A percentile compares a stretch with the other conserved stretches of the same genome.
These are phyloP conservation scores for Prunus persica DNA, from an alignment of 306 rosid species.

Conservation along the genomic window DNA sequence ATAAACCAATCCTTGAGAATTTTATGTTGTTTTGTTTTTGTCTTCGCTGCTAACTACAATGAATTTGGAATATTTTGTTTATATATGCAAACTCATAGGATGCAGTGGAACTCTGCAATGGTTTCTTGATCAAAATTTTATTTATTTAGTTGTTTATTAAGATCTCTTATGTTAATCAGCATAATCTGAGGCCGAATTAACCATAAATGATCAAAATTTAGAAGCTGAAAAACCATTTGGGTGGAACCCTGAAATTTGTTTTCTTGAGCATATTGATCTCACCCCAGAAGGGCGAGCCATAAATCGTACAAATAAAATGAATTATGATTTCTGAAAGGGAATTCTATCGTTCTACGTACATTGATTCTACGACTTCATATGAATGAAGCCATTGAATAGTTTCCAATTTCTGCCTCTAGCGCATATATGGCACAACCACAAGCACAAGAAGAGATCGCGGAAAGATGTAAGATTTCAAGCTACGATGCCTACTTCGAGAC, in stretches of 20 bases:
- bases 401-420: conserved; percentile 17
- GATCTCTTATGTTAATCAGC: background rate
- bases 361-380: background rate
- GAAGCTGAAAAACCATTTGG: background rate
- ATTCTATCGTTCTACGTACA: background rate
- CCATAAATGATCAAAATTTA: background rate
- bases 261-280: background rate
- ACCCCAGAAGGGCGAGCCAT: background rate
- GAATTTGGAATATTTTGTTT: background rate
- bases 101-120: background rate
- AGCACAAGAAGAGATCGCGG: conserved; percentile 12
- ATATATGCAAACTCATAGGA: background rate
- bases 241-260: background rate
- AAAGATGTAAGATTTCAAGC: conserved; percentile 36
- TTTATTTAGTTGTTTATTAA: background rate
- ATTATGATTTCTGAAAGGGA: background rate
- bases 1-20: background rate
- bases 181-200: background rate
- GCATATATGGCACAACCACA: conserved; percentile 49
- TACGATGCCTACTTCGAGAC: conserved; percentile 63
- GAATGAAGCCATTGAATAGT: background rate
- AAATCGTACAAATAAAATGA: background rate
- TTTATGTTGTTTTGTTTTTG: background rate
- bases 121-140: background rate
- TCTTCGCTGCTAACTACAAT: background rate